phyloP scores from a whole-genome alignment of 2,329 filamentous ascomycete species.

The Aurifilum marmelostoma region DNA sequence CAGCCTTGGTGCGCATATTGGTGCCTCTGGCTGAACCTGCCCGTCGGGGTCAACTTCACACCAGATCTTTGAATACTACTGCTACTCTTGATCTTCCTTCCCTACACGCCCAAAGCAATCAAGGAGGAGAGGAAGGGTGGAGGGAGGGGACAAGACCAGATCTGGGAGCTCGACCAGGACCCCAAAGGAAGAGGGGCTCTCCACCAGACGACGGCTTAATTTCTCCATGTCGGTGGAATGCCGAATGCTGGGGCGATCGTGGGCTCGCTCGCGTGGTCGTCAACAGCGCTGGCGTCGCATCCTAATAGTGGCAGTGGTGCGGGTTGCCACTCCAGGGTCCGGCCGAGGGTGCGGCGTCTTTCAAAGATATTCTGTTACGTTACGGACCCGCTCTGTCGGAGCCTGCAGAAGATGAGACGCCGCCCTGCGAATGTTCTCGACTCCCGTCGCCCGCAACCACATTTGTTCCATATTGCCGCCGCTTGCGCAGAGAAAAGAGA shows the following conservation, averaged over 20 bases:
- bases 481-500: slow-evolving; percentile 9
- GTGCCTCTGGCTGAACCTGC: background rate
- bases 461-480: slow-evolving; percentile 5
- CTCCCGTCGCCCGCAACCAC: background rate
- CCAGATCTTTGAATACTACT: too few species aligned
- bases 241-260: slow-evolving; percentile 4
- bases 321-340: background rate
- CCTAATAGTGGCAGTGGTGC: background rate
- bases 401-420: slow-evolving; percentile 3
- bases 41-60: background rate
- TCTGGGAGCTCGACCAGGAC: background rate
- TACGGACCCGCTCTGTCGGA: slow-evolving; percentile 25
- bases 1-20: background rate
- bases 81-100: background rate
- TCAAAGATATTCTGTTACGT: slow-evolving; percentile 21
- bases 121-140: background rate
- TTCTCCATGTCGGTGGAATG: slow-evolving; percentile 12
- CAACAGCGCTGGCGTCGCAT: slow-evolving; percentile 12
- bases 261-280: slow-evolving; percentile 1
- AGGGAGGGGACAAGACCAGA: background rate
- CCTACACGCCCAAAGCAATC: background rate
- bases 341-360: slow-evolving; percentile 4
- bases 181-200: background rate
- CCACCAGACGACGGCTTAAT: background rate
- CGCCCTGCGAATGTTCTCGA: slow-evolving; percentile 7